A percentile compares a stretch with the other conserved stretches of the same genome.
phyloP scores from a whole-genome alignment of 495 filamentous ascomycete species.

The Cudoniella acicularis region DNA sequence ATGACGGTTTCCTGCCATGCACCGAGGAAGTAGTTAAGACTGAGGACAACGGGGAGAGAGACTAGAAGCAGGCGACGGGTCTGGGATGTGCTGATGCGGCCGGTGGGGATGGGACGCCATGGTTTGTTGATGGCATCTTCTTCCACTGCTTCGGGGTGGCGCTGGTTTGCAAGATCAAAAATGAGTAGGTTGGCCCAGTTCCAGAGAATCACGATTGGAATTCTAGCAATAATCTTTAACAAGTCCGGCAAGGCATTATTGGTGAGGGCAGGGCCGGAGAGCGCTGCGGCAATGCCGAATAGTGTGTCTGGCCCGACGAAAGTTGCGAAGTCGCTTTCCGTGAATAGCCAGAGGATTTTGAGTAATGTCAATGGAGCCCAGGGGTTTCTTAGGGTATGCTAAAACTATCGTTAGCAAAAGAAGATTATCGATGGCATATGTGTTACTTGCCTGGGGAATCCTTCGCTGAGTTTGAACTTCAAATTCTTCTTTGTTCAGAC shows the following conservation, averaged over 20 bases:
- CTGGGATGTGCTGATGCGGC: slow-evolving; percentile 34
- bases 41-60: slow-evolving; percentile 32
- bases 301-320: slow-evolving; percentile 29
- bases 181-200: slow-evolving; percentile 36
- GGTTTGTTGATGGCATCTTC: slow-evolving; percentile 58
- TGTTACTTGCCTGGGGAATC: no score
- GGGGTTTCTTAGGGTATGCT: no score
- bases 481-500: no score
- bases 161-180: slow-evolving; percentile 49
- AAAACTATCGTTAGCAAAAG: no score
- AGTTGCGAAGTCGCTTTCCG: slow-evolving; percentile 37
- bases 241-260: background rate
- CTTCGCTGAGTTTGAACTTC: no score
- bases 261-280: slow-evolving; percentile 17
- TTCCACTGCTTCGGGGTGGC: slow-evolving; percentile 36
- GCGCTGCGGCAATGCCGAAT: slow-evolving; percentile 31
- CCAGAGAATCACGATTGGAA: slow-evolving; percentile 25
- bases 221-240: slow-evolving; percentile 20
- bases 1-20: slow-evolving; percentile 30
- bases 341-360: slow-evolving; percentile 31
- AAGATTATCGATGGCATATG: no score
- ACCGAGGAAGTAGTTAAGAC: slow-evolving; percentile 32
- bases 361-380: no score
- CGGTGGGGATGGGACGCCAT: slow-evolving; percentile 49
- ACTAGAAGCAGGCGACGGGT: slow-evolving; percentile 35